phyloP scores from a whole-genome alignment of 2,329 filamentous ascomycete species.

The Beauveria australis region DNA sequence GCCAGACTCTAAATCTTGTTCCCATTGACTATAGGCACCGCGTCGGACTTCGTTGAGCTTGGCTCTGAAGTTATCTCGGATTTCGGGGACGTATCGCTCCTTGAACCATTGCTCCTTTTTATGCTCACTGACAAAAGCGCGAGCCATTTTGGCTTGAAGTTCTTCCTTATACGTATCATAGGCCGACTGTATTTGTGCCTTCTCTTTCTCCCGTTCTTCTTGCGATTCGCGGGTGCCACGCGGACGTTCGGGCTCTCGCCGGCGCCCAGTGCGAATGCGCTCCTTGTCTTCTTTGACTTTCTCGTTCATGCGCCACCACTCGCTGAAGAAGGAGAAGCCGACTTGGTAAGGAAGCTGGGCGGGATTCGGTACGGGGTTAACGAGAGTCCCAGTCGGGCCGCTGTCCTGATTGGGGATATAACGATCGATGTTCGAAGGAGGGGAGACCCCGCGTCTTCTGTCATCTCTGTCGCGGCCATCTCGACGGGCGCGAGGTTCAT shows the following conservation, averaged over 20 bases:
- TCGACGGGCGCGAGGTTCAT: constrained; percentile 62
- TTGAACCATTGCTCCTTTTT: constrained; percentile 97
- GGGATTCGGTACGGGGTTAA: constrained; percentile 66
- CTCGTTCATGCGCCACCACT: constrained; percentile 80
- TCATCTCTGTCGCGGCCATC: constrained; percentile 61
- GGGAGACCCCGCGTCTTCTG: constrained; percentile 50
- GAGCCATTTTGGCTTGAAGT: constrained; percentile 70
- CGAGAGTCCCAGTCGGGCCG: constrained; percentile 33
- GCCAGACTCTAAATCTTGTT: constrained; percentile 74
- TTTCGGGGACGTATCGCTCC: constrained; percentile 82
- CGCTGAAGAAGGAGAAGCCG: constrained; percentile 76
- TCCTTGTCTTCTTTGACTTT: constrained; percentile 77
- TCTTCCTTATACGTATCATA: constrained; percentile 63
- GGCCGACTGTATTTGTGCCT: constrained; percentile 64
- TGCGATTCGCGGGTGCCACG: constrained; percentile 57
- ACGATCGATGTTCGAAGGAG: constrained; percentile 69
- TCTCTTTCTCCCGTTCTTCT: constrained; percentile 72
- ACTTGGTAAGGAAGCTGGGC: constrained; percentile 69
- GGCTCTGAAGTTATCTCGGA: constrained; percentile 64
- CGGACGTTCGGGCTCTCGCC: constrained; percentile 54
- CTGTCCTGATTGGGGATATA: constrained; percentile 70
- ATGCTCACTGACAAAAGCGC: constrained; percentile 82
- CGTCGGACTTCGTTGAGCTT: constrained; percentile 75
- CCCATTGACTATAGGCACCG: constrained; percentile 77
- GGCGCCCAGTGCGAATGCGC: constrained; percentile 58